Base-by-base conservation (phyloP, 2,329 filamentous ascomycete species). In the Diplodia scrobiculata region DNA sequence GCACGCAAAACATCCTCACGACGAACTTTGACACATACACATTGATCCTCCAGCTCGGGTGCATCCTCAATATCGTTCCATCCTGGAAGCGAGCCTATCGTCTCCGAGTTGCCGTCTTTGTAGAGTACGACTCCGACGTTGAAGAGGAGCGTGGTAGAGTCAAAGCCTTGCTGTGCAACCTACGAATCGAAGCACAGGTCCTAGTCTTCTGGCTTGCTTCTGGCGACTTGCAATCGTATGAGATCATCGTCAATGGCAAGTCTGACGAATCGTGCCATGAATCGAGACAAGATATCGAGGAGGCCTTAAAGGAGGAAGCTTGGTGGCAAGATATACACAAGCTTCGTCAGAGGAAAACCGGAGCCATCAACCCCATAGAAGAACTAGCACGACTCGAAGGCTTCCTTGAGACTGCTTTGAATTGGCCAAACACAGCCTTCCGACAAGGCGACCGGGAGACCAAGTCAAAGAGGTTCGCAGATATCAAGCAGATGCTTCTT, bases 1-100 rank as follows among this genome's bases (percentile, higher is more conserved):
- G 64, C 14, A 72, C 73, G 5, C 80, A 84, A 68, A 87, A 86
- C 71, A 83, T 95, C 5, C 77, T 94, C 65, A 96, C 92, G 0
- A 95, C 91, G 0, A 96, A 96, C 70, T 96, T 96, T 75, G 92
- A 96, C 75, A 96, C 92, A 0, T 96, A 92, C 84, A 86, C 91
- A 0, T 81, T 96, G n/a, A 95, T 96, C 67, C 81, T 96, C 3
- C 91, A 96, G 71, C 83, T 96, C 10, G 92, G 92, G 0, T 94
- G 91, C 71, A 96, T 96, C 67, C 78, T 96, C 1, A 86, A 89
- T 69, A 95, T 90, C 1, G 91, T 95, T 0, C 89, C 89, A 2
- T 87, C 89, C 0, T 96, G 91, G 91, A 91, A 89, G 71, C 86
- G 85, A 63, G 84, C 83, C 0, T 95, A 91, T 74, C 84, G 81